Percentiles rank a stretch among this genome's conserved stretches.
Evolutionary conservation across 1,139 yeast genomes (phyloP).

Genomic region (Hyphopichia wangnamkhiaoensis): DNA sequence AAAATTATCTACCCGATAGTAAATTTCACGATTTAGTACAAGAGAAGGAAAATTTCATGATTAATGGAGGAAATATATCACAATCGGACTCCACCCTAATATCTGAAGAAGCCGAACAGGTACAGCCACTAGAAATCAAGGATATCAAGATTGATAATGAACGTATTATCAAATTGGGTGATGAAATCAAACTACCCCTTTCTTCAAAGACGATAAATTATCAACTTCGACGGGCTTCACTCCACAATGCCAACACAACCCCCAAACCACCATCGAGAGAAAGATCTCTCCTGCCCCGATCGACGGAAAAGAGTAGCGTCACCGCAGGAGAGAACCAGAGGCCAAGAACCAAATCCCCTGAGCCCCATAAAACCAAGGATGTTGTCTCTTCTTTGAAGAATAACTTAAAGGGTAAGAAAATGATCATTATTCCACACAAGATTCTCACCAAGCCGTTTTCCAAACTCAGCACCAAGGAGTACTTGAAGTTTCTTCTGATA

Average conservation of each 20-base stretch:
- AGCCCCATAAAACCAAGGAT: neutral
- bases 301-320: too few relatives aligned
- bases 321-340: too few relatives aligned
- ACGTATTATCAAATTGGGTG: slow-evolving; percentile 38
- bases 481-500: slow-evolving; percentile 36
- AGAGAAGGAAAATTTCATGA: slow-evolving; percentile 29
- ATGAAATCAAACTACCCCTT: slow-evolving; percentile 38
- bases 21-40: slow-evolving; percentile 38
- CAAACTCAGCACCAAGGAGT: slow-evolving; percentile 40
- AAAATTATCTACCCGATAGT: slow-evolving; percentile 31
- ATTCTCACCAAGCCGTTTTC: slow-evolving; percentile 45
- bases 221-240: slow-evolving; percentile 29
- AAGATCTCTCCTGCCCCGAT: too few relatives aligned
- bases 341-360: slow-evolving; percentile 3
- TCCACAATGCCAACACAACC: slow-evolving; percentile 9
- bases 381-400: neutral
- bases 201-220: slow-evolving; percentile 45
- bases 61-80: slow-evolving; percentile 18
- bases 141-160: slow-evolving; percentile 18
- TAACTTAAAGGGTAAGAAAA: slow-evolving; percentile 17
- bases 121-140: slow-evolving; percentile 5
- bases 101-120: slow-evolving; percentile 15
- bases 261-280: too few relatives aligned
- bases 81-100: too few relatives aligned
- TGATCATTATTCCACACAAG: slow-evolving; percentile 45